Conservation (phyloP, 2,329 filamentous ascomycete species). For the Aureobasidium uvarum region DNA sequence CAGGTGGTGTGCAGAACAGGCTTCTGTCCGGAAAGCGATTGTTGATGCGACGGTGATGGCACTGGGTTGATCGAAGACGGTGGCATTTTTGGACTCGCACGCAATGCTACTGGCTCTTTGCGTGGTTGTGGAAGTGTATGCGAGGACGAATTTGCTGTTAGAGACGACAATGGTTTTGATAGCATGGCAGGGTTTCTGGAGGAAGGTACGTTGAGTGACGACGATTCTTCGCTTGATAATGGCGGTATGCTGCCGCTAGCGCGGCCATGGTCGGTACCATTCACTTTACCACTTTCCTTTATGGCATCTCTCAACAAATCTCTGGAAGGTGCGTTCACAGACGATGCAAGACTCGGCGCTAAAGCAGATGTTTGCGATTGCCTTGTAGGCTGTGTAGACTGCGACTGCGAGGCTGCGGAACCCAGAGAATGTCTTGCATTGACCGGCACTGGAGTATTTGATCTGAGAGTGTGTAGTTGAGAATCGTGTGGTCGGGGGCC, state of each 20-base stretch:
- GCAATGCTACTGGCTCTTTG: not conserved
- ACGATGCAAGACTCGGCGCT: not conserved
- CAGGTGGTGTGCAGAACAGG: not conserved
- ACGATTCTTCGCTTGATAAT: too few species aligned
- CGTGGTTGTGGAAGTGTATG: not conserved
- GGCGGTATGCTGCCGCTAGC: too few species aligned
- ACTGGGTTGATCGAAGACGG: not conserved
- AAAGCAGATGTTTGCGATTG: not conserved
- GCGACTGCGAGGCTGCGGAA: not conserved
- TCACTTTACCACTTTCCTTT: too few species aligned
- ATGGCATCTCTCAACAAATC: not conserved
- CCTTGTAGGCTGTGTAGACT: not conserved
- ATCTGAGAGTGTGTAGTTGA: not conserved
- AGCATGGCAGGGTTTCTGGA: too few species aligned
- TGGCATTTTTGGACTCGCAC: not conserved
- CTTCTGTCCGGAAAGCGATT: not conserved
- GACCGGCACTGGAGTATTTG: not conserved
- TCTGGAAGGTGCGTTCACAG: not conserved
- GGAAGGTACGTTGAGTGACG: too few species aligned
- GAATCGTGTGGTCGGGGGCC: too few species aligned
- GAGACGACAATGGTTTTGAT: not conserved
- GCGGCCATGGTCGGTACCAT: too few species aligned
- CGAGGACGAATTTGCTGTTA: not conserved
- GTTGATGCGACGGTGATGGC: not conserved
- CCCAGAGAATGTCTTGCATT: not conserved